Base-by-base conservation (phyloP, 2,329 filamentous ascomycete genomes). In the Paecilomyces dactylethromorphus region DNA sequence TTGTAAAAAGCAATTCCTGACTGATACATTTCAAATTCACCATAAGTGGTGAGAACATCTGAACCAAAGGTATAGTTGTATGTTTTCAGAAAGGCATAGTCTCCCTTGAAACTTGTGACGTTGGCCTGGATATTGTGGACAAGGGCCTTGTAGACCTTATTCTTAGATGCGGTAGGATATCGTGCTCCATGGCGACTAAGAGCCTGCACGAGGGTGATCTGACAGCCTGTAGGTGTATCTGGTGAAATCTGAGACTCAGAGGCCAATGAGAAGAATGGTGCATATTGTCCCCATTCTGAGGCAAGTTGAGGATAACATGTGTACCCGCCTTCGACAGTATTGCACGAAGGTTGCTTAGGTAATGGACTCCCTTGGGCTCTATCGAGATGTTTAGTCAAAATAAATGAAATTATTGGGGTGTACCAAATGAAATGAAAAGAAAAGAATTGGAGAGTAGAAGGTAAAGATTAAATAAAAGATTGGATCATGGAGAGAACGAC, bases 151-250 rank as follows among this genome's bases (percentile, higher is more conserved):
- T 96, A 96, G 7, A 73, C 69, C 11, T 72, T 69, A 0, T 86
- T 84, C 77, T 92, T 95, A 63, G 78, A 78, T 12, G 76, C 68
- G 0, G 92, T 96, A 1, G 92, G 92, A 69, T 91, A 89, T 56
- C 92, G 84, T 49, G 90, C 90, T 53, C 92, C 92, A 71, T 97
- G 92, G 2, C 92, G 86, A 24, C 91, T 92, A 54, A 97, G 82
- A 26, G 92, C 79, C 68, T 92, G 89, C 1, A 83, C 92, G 73
- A 96, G 93, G 2, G 87, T 93, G 65, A 93, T 76, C 11, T 83
- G 77, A 75, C 92, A 97, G 18, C 79, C 80, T 0, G 78, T 64
- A 0, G 91, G 92, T 0, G 88, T 76, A 6, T 79, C 78, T 6
- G 80, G 66, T 15, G 84, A 78, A 55, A 91, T 84, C 2, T 84